These are phyloP conservation scores for Tricholoma sp. DNA, from an alignment of 768 basidiomycete species.

Conservation along the genomic window DNA sequence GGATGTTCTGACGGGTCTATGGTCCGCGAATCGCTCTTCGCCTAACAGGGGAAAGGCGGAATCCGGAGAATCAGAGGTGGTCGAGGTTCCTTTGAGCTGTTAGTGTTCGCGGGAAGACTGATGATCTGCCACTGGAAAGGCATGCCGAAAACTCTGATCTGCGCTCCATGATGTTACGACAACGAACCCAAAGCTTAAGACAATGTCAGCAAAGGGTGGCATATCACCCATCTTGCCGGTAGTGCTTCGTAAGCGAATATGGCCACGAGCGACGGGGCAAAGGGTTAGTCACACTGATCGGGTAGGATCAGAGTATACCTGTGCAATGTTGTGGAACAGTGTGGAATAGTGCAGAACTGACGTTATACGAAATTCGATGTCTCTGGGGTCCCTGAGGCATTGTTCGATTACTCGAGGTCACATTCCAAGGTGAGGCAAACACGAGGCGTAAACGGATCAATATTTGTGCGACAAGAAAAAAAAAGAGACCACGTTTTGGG, in stretches of 20 bases:
- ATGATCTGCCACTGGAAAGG: neutral
- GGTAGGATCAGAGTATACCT: neutral
- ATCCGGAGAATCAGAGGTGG: neutral
- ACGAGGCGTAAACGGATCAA: slow-evolving; percentile 1
- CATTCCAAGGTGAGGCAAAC: neutral
- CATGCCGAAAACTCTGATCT: neutral
- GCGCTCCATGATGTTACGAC: neutral
- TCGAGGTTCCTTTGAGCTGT: neutral
- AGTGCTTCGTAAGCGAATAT: neutral
- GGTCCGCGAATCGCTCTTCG: neutral
- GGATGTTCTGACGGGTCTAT: neutral
- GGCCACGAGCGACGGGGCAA: neutral
- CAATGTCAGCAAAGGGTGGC: neutral
- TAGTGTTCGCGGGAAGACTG: neutral
- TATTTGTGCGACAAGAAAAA: neutral
- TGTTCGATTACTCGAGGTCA: slow-evolving; percentile 3
- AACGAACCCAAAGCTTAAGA: neutral
- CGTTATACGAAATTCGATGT: neutral
- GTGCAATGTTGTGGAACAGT: neutral
- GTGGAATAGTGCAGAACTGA: neutral
- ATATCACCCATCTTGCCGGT: neutral
- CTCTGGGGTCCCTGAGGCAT: slow-evolving; percentile 1
- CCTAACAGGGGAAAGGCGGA: neutral
- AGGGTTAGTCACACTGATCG: neutral
- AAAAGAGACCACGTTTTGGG: neutral